A percentile compares a stretch with the other conserved stretches of the same genome.
Conservation (phyloP, 2,329 filamentous ascomycete species). For the Epichloe hybrida region DNA sequence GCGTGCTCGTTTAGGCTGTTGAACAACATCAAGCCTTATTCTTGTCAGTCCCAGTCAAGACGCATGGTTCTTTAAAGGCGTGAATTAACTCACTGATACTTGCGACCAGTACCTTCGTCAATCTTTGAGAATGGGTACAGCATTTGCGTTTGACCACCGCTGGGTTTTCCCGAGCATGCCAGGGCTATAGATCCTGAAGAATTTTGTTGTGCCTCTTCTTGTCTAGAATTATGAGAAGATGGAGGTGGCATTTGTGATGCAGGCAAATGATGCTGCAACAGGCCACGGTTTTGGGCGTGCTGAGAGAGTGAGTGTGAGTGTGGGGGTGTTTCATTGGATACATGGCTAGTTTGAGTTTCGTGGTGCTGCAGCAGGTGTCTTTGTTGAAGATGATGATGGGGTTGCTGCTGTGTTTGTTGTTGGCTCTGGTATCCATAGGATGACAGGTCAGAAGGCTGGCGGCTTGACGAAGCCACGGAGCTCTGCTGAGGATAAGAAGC, state of each 20-base stretch:
- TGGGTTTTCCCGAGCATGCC: constrained; percentile 8
- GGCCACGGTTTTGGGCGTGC: constrained; percentile 2
- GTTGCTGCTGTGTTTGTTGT: constrained; percentile 4
- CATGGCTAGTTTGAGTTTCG: constrained; percentile 2
- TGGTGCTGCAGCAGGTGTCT: constrained; percentile 11
- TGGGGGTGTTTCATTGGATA: constrained; percentile 3
- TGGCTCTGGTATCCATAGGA: constrained; percentile 5
- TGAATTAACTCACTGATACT: constrained; percentile 18
- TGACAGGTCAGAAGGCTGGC: constrained; percentile 3
- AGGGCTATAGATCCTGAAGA: not conserved
- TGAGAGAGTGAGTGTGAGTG: constrained; percentile 10
- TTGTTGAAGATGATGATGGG: constrained; percentile 2
- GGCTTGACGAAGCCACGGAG: constrained; percentile 13
- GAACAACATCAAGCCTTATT: constrained; percentile 59
- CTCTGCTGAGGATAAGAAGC: constrained; percentile 13
- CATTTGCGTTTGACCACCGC: constrained; percentile 8
- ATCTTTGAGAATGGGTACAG: constrained; percentile 19
- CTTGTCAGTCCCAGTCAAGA: constrained; percentile 8
- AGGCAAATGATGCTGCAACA: constrained; percentile 8
- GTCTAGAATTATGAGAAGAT: constrained; percentile 7
- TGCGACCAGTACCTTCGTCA: constrained; percentile 21
- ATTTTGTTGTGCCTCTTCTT: constrained; percentile 10
- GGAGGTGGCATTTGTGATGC: constrained; percentile 8
- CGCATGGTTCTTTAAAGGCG: too few relatives aligned
- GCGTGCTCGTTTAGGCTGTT: constrained; percentile 83